Evolutionary conservation across 106 monocot genomes (phyloP).

Genomic region (Apostasia ramifera): DNA sequence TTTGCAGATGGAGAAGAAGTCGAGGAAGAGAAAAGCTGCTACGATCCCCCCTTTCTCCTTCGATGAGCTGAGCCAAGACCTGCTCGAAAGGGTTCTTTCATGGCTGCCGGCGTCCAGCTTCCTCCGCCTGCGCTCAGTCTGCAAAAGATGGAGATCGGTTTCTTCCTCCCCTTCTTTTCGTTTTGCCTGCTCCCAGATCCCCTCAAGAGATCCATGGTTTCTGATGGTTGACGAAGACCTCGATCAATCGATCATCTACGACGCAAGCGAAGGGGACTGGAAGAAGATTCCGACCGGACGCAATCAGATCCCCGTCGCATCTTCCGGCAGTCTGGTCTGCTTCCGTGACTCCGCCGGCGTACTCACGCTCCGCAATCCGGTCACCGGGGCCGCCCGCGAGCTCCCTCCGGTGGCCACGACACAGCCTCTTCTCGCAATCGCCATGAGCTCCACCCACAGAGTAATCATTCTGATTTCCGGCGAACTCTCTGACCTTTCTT

Average conservation of each 20-base stretch:
- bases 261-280: constrained; percentile 49
- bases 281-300: constrained; percentile 12
- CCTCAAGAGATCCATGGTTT: constrained; percentile 64
- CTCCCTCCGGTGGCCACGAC: constrained; percentile 19
- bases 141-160: constrained; percentile 51
- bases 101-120: constrained; percentile 61
- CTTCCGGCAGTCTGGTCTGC: constrained; percentile 54
- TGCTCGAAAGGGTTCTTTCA: constrained; percentile 72
- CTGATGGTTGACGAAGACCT: constrained; percentile 55
- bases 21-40: constrained; percentile 36
- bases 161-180: constrained; percentile 51
- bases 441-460: constrained; percentile 35
- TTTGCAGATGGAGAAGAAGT: constrained; percentile 15
- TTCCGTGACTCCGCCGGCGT: constrained; percentile 20
- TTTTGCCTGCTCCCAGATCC: constrained; percentile 50
- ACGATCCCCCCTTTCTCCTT: constrained; percentile 16
- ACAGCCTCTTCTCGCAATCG: constrained; percentile 49
- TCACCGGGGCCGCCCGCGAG: constrained; percentile 51
- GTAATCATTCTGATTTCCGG: constrained; percentile 44
- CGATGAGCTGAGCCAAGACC: constrained; percentile 65
- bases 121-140: constrained; percentile 78
- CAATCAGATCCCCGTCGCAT: constrained; percentile 52
- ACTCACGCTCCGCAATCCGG: constrained; percentile 49
- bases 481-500: constrained; percentile 34
- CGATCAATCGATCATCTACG: constrained; percentile 34